These are phyloP conservation scores for Dactylellina cionopaga DNA, from an alignment of 2,329 filamentous ascomycete species.

Conservation along the genomic window DNA sequence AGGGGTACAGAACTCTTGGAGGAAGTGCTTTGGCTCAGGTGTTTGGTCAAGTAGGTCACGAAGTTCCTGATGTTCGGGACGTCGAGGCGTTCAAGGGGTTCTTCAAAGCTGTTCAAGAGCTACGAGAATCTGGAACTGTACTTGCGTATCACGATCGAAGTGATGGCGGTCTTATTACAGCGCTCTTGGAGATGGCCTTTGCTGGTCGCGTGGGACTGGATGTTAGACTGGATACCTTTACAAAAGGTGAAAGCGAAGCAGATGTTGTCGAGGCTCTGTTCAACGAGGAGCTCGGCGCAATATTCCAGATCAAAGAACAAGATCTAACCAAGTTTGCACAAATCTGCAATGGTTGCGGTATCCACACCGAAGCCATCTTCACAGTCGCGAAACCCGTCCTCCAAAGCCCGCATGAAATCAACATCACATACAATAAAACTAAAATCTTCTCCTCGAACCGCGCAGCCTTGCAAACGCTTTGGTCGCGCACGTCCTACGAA, in stretches of 20 bases:
- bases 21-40: slow-evolving; percentile 92
- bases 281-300: slow-evolving; percentile 93
- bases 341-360: slow-evolving; percentile 89
- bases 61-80: slow-evolving; percentile 86
- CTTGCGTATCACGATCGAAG: slow-evolving; percentile 95
- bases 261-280: slow-evolving; percentile 82
- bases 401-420: slow-evolving; percentile 70
- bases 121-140: slow-evolving; percentile 76
- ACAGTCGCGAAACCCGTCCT: slow-evolving; percentile 68
- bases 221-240: slow-evolving; percentile 77
- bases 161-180: slow-evolving; percentile 90
- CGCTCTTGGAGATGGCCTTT: slow-evolving; percentile 97
- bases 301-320: slow-evolving; percentile 90
- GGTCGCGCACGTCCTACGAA: slow-evolving; percentile 86
- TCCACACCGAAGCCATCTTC: slow-evolving; percentile 71
- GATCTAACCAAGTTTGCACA: slow-evolving; percentile 86
- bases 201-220: slow-evolving; percentile 90
- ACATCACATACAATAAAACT: slow-evolving; percentile 76
- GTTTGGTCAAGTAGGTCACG: slow-evolving; percentile 83
- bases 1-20: slow-evolving; percentile 81
- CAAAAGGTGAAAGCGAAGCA: slow-evolving; percentile 71
- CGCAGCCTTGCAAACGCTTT: slow-evolving; percentile 81
- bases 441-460: slow-evolving; percentile 76
- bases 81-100: slow-evolving; percentile 84
- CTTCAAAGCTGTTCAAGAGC: slow-evolving; percentile 82